Evolutionary conservation across 2,329 filamentous ascomycete genomes (phyloP), one percentile per base, ranked within the genome.

Genomic region (Fusarium nematophilum): DNA sequence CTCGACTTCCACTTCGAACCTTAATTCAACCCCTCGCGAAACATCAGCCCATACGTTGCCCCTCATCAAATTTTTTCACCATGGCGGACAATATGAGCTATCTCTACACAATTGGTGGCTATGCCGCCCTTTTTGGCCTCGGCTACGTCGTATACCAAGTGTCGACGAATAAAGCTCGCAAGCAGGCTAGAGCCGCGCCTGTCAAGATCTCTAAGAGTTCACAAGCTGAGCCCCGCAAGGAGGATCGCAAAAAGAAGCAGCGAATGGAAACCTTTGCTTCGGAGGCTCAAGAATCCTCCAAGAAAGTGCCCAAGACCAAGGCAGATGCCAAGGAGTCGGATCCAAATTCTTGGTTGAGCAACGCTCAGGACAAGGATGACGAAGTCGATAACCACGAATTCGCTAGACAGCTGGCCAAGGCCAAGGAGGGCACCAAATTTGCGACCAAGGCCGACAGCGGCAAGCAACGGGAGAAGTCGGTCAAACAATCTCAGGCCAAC

Each of bases 381-480:
- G 84, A 84, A 37, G 80, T 87, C 51, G 87, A 89, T 70, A 90
- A 90, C 72, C 85, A 84, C 68, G 90, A 93, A 64, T 94, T 95
- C 73, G 92, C 92, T 26, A 85, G 85, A 68, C 89, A 91, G 72
- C 82, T 95, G 65, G 79, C 86, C 53, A 89, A 84, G 67, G 83
- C 89, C 44, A 90, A 92, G 78, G 82, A 90, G 63, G 91, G 91
- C 54, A 85, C 84, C 59, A 85, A 85, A 69, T 83, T 86, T 66
- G 79, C 75, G 57, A 74, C 76, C 67, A 82, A 83, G 72, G 72
- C 83, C 66, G 79, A 84, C 64, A 76, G 81, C 54, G 79, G 82
- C 11, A 88, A 88, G 76, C 89, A 88, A 75, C 83, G 86, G 57
- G 81, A 86, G 64, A 89, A 88, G 76, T 88, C 87, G 21, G 83